Conservation (phyloP, 2,329 filamentous ascomycete genomes). For the Parastagonospora avenae region DNA sequence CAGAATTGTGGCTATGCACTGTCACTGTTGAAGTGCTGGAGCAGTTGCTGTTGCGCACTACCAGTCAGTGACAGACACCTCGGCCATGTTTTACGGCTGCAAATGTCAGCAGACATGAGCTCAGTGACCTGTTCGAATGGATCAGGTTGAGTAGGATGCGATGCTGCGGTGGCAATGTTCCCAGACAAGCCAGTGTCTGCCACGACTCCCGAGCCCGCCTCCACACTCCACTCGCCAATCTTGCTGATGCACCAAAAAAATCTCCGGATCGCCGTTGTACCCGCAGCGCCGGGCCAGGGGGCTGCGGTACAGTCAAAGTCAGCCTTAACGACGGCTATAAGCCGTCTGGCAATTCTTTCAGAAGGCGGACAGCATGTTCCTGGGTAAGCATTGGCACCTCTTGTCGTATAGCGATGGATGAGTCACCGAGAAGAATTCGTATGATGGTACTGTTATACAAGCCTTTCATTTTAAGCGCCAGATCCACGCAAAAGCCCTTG, state of each 20-base stretch:
- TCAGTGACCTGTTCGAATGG: neutral
- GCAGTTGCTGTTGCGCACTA: neutral
- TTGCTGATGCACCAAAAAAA: constrained; percentile 24
- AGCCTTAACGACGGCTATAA: constrained; percentile 8
- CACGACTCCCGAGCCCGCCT: constrained; percentile 16
- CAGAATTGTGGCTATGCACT: neutral
- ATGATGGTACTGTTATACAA: constrained; percentile 19
- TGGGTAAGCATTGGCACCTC: neutral
- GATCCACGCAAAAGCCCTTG: constrained; percentile 27
- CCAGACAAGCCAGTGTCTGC: constrained; percentile 1
- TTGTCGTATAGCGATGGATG: neutral
- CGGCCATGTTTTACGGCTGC: neutral
- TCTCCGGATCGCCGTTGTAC: constrained; percentile 31
- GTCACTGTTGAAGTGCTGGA: constrained; percentile 1
- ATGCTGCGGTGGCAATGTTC: neutral
- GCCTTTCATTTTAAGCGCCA: constrained; percentile 26
- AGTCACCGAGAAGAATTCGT: neutral
- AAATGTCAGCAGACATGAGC: neutral
- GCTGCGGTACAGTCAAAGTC: neutral
- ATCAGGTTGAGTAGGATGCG: neutral
- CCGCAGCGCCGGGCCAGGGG: constrained; percentile 10
- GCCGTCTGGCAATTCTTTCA: neutral
- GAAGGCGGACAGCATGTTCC: neutral
- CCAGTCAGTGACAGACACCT: neutral
- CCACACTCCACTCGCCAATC: constrained; percentile 34